Evolutionary conservation across 1,284 basidiomycete genomes (phyloP).

Genomic region (Sanghuangporus baumii): DNA sequence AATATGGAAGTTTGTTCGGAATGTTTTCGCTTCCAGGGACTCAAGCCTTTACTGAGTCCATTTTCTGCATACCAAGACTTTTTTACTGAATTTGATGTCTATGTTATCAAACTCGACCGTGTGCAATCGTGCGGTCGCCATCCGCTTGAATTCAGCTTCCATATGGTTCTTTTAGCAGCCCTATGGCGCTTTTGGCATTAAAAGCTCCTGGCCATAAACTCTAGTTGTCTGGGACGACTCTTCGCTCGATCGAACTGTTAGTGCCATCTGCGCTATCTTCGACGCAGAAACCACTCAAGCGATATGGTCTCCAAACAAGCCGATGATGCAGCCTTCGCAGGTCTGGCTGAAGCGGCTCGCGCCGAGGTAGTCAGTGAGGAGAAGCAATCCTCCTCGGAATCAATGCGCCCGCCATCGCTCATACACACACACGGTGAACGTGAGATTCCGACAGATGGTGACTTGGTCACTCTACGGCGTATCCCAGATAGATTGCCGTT

Average conservation of each 20-base stretch:
- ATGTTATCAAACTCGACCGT: not conserved
- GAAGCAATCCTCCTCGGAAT: not conserved
- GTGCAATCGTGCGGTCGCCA: not conserved
- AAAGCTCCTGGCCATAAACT: not conserved
- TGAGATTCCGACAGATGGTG: slow-evolving; percentile 67
- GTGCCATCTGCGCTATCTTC: not conserved
- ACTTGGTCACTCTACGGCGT: slow-evolving; percentile 51
- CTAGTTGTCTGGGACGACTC: too few relatives aligned
- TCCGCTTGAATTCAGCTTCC: not conserved
- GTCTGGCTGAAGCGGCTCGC: slow-evolving; percentile 24
- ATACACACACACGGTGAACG: slow-evolving; percentile 21
- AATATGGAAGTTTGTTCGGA: not conserved
- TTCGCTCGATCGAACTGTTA: too few relatives aligned
- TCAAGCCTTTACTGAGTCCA: not conserved
- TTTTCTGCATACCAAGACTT: not conserved
- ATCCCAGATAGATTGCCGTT: slow-evolving; percentile 61
- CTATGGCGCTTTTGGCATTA: not conserved
- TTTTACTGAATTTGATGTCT: not conserved
- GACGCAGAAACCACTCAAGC: not conserved
- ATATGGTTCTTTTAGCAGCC: not conserved
- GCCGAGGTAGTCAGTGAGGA: not conserved
- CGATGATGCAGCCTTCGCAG: slow-evolving; percentile 29
- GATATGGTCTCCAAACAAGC: slow-evolving; percentile 18
- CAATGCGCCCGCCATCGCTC: not conserved
- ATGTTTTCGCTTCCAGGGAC: not conserved